phyloP scores from a whole-genome alignment of 2,329 filamentous ascomycete genomes.

The Stagonosporopsis chrysanthemi region DNA sequence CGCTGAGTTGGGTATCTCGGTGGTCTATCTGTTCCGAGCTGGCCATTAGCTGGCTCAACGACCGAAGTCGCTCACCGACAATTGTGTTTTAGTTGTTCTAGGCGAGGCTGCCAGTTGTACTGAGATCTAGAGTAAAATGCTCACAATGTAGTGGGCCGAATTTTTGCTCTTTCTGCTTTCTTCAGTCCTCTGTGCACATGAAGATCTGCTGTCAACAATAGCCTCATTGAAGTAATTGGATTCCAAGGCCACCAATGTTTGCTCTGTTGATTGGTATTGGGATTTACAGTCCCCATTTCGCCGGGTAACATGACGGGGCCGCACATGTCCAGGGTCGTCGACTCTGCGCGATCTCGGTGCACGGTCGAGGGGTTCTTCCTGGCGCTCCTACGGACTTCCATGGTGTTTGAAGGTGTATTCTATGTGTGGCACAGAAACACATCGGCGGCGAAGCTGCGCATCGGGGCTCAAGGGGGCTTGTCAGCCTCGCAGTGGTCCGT shows the following conservation, averaged over 20 bases:
- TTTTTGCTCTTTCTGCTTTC: not conserved
- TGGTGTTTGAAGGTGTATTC: not conserved
- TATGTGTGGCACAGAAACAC: not conserved
- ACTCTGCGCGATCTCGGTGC: not conserved
- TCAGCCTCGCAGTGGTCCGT: conserved; percentile 8
- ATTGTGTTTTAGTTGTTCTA: not conserved
- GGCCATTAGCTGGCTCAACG: too few species aligned
- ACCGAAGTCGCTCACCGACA: conserved; percentile 7
- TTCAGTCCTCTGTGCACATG: not conserved
- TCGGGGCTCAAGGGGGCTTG: not conserved
- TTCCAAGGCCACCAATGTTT: not conserved
- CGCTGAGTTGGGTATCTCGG: not conserved
- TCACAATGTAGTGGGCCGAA: too few species aligned
- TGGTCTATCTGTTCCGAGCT: not conserved
- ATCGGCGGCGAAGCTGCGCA: not conserved
- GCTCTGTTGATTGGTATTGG: not conserved
- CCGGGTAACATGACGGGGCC: not conserved
- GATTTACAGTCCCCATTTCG: not conserved
- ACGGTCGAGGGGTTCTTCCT: not conserved
- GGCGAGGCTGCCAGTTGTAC: not conserved
- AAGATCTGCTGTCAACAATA: not conserved
- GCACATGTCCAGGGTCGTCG: not conserved
- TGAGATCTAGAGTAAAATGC: not conserved
- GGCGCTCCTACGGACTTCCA: not conserved
- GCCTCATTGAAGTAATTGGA: not conserved